Evolutionary conservation across 1,284 basidiomycete species (phyloP), one percentile per base, ranked within the genome.

Genomic region (Polyporus tsugae): DNA sequence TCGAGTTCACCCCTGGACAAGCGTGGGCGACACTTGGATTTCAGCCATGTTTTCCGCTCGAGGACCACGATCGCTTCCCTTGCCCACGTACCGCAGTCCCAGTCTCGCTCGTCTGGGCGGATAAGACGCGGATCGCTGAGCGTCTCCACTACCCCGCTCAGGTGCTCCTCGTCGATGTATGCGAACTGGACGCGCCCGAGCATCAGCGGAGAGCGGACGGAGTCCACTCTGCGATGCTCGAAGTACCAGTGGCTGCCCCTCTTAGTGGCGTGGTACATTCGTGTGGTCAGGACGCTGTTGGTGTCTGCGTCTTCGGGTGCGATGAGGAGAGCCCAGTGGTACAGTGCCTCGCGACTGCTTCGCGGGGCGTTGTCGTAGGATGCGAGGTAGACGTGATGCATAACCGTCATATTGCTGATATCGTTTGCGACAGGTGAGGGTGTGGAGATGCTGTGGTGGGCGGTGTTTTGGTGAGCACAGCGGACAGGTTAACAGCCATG

Each of bases 311-410:
- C 65, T 42, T 69, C 67, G 22, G 71, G 65, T 7, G 67, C 71
- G 5, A 72, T 58, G 58, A 70, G 67, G 22, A 72, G 69, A 7
- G 65, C 69, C 71, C 71, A 72, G 65, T 72, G 71, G 63, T 69
- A 64, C n/a, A 44, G 66, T 42, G 58, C 59, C 22, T 17, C 58
- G 55, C 17, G 61, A 25, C 17, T 38, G 55, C 53, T 52, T 22
- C 2, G 22, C 5, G 63, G 46, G 38, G 65, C 67, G 62, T 70
- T 63, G 65, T 72, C 68, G 66, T 70, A 72, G 25, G 62, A 52
- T 9, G 62, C 71, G 52, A 72, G 69, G 66, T 72, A 72, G 65
- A 72, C 38, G 58, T 15, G 36, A 7, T 60, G 58, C 15, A n/a
- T 25, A 4, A 36, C 36, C 6, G 58, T 25, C 58, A 60, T 60